Base-by-base conservation (phyloP, 257 asterid genomes). In the Anisodus tanguticus region DNA sequence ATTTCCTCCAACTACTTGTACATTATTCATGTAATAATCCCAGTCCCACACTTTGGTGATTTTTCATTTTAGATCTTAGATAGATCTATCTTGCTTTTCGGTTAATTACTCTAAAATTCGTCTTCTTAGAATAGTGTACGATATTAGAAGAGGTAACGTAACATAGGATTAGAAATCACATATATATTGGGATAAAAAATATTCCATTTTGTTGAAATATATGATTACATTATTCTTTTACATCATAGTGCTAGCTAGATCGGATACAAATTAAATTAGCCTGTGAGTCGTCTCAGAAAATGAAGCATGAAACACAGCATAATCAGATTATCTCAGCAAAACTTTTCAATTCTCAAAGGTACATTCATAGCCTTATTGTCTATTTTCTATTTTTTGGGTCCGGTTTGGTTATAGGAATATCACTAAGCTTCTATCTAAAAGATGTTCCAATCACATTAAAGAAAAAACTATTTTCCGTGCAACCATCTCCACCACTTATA, bases 321-420 rank as follows among this genome's bases (percentile, higher is more conserved):
- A 77, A 77, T 77, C 81, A 53, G 31, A 15, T 87, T 17, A 37
- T 82, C 26, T 83, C 86, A 10, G 37, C 88, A 1, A 91, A 86
- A 49, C 51, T 86, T 54, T 41, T 87, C 78, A 80, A 41, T 79
- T 83, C 89, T 35, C 89, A 87, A 19, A 79, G 83, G 62, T 81
- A 85, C 64, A 88, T 92, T 78, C 92, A 92, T 0, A 90, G 64
- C 88, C 84, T 94, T 53, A 19, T 93, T 0, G n/a, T 88, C 0
- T 91, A 88, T 85, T 90, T 92, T 70, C 81, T 95, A 8, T 88
- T 92, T 82, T 94, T 95, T 86, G 95, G 95, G 8, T 91, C 89
- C 59, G 99, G 99, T 59, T 68, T 95, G 31, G 93, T 89, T 16
- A 86, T 93, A 8, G 99, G 99, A 82, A 88, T 91, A 9, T 82